Evolutionary conservation across 305 asterid genomes (phyloP), one percentile per base, ranked within the genome.

Genomic region (Galium porrigens): DNA sequence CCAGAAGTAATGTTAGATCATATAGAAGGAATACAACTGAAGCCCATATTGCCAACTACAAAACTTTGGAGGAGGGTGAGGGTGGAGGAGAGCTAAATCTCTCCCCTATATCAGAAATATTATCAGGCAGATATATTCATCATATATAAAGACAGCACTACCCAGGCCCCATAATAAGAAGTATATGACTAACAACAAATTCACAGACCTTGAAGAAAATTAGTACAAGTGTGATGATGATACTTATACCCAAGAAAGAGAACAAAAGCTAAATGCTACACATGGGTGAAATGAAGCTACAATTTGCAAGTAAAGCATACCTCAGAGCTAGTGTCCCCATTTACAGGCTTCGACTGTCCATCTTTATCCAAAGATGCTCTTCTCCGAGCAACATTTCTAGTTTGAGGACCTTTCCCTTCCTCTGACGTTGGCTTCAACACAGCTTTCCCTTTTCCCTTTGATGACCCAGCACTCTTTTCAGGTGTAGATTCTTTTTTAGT

Each of bases 401-500:
- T 94, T 76, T 84, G 95, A 20, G 97, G 94, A 4, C 95, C 95
- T 70, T 78, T 86, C 61, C 89, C 85, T 75, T 83, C 94, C 70
- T 92, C 97, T 64, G 74, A 87, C 49, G 74, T 75, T 3, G 89
- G 79, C 77, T 90, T 90, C 78, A 85, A 69, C 61, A 94, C 89
- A 52, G 95, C 96, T 78, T 94, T 94, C 6, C 97, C 99, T 79
- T 90, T 94, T 57, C 94, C 96, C 77, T 86, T 94, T 27, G 76
- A 79, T 6, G 85, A 86, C 73, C 84, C 83, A 17, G 87, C 73
- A 68, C 73, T 66, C 71, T 86, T 87, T 44, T 82, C 97, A 52
- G 71, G 80, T 0, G 83, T 53, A 27, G 78, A 69, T 66, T 85
- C 94, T 71, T 89, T 88, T 70, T 79, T 87, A 51, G 77, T 66